Evolutionary conservation across 1,139 yeast genomes (phyloP).

Genomic region (Pichia sp.): DNA sequence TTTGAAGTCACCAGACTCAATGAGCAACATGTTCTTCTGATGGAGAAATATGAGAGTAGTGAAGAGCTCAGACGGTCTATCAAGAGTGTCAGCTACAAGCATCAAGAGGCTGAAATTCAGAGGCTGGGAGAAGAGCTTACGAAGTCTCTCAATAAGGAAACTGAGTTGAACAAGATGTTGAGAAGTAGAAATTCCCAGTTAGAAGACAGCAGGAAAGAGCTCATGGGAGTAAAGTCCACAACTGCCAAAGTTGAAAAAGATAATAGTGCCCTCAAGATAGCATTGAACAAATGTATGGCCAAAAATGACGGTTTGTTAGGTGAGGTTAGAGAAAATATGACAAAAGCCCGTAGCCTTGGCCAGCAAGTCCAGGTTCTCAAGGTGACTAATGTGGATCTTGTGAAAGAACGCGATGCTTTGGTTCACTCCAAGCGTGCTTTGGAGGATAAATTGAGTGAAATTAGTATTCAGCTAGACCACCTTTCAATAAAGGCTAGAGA

Average conservation of each 20-base stretch:
- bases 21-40: constrained; percentile 34
- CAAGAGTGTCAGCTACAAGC: constrained; percentile 20
- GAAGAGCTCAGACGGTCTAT: constrained; percentile 27
- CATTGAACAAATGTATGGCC: constrained; percentile 38
- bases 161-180: constrained; percentile 57
- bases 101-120: constrained; percentile 48
- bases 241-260: constrained; percentile 43
- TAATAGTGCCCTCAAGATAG: constrained; percentile 41
- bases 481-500: constrained; percentile 31
- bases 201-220: constrained; percentile 45
- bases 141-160: constrained; percentile 53
- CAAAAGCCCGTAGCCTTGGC: constrained; percentile 37
- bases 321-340: constrained; percentile 40
- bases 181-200: constrained; percentile 55
- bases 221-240: constrained; percentile 45
- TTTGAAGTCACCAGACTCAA: constrained; percentile 48
- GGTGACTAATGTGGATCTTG: constrained; percentile 44
- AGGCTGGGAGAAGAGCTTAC: constrained; percentile 51
- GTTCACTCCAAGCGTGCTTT: constrained; percentile 40
- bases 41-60: constrained; percentile 24
- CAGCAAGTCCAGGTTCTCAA: constrained; percentile 48
- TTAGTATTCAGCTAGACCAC: constrained; percentile 40
- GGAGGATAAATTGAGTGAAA: constrained; percentile 38
- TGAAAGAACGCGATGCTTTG: constrained; percentile 43
- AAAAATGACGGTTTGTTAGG: constrained; percentile 40